phyloP scores from a whole-genome alignment of 768 basidiomycete species.

The Albatrellus ellisii region DNA sequence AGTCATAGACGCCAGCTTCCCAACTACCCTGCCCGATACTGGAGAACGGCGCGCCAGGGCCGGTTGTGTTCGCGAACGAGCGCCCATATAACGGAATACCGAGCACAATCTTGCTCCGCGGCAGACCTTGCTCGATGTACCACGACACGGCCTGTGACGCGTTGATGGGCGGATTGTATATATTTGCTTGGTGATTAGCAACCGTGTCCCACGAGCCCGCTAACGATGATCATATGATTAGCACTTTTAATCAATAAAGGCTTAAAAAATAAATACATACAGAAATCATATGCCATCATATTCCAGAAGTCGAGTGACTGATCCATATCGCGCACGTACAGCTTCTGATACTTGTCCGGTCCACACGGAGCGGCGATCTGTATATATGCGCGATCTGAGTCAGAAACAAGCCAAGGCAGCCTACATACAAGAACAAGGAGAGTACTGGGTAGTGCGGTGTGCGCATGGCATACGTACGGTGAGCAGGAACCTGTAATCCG shows the following conservation, averaged over 20 bases:
- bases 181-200: conserved; percentile 78
- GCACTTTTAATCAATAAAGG: conserved; percentile 4
- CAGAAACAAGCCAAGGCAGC: not conserved
- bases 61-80: conserved; percentile 75
- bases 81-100: conserved; percentile 93
- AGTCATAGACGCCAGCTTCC: conserved; percentile 90
- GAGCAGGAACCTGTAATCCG: conserved; percentile 52
- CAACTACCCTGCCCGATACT: conserved; percentile 83
- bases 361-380: conserved; percentile 93
- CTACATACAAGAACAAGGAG: too few relatives aligned
- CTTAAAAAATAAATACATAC: conserved; percentile 24
- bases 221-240: conserved; percentile 16
- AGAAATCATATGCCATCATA: conserved; percentile 87
- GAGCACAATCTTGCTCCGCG: conserved; percentile 69
- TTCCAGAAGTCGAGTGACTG: conserved; percentile 91
- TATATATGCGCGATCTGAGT: conserved; percentile 7
- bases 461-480: conserved; percentile 43
- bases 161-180: conserved; percentile 56
- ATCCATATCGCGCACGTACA: conserved; percentile 78
- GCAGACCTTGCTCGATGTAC: conserved; percentile 62
- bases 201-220: conserved; percentile 66
- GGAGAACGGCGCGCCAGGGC: conserved; percentile 66
- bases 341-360: conserved; percentile 67
- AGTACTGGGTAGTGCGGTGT: too few relatives aligned
- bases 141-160: conserved; percentile 52